Conservation (phyloP, 768 basidiomycete species). For the Leccinum fibrillosum region DNA sequence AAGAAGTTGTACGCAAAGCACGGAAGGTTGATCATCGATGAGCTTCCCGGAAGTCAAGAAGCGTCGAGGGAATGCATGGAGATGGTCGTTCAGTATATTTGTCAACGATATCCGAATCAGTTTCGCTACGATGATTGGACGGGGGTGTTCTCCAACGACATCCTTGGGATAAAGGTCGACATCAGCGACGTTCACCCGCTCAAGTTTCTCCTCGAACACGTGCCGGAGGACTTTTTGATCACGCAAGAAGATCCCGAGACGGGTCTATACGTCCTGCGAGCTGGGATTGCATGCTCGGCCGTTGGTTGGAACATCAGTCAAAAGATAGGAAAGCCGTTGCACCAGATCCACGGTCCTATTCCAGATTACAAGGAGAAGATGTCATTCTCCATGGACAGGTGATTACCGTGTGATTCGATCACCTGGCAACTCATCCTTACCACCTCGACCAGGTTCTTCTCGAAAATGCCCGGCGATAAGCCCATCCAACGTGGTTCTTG, state of each 20-base stretch:
- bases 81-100: slow-evolving; percentile 55
- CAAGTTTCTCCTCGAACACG: slow-evolving; percentile 44
- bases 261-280: slow-evolving; percentile 43
- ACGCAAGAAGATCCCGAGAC: slow-evolving; percentile 40
- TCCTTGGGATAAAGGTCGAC: slow-evolving; percentile 35
- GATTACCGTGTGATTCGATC: neutral
- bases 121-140: slow-evolving; percentile 39
- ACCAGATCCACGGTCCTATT: slow-evolving; percentile 45
- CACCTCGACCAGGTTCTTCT: slow-evolving; percentile 38
- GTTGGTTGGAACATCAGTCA: slow-evolving; percentile 47
- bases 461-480: slow-evolving; percentile 43
- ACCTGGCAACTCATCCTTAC: neutral
- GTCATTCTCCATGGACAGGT: slow-evolving; percentile 49
- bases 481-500: slow-evolving; percentile 55
- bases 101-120: slow-evolving; percentile 52
- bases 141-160: slow-evolving; percentile 41
- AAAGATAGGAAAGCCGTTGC: slow-evolving; percentile 47
- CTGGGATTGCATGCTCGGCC: slow-evolving; percentile 45
- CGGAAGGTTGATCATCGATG: slow-evolving; percentile 42
- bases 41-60: slow-evolving; percentile 45
- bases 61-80: slow-evolving; percentile 53
- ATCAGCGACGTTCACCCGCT: slow-evolving; percentile 34
- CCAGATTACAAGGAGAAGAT: slow-evolving; percentile 51
- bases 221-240: slow-evolving; percentile 52
- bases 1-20: slow-evolving; percentile 36